These are phyloP conservation scores for Nevesoporus exiguus DNA, from an alignment of 768 basidiomycete genomes.

Conservation along the genomic window DNA sequence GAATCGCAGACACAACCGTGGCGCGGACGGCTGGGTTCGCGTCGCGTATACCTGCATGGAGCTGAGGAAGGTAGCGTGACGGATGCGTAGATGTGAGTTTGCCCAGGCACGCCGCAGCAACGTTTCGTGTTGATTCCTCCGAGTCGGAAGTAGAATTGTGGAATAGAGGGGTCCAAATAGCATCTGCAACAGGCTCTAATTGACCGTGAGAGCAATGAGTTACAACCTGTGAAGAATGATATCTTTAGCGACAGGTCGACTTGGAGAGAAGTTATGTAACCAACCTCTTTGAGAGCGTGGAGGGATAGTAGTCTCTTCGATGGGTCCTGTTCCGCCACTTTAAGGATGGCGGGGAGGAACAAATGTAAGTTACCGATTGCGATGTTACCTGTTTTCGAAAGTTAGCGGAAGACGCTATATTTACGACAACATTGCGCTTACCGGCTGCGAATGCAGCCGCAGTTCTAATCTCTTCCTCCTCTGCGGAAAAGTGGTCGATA, in stretches of 20 bases:
- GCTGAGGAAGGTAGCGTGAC: conserved; percentile 84
- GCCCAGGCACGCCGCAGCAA: conserved; percentile 94
- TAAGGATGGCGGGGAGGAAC: conserved; percentile 84
- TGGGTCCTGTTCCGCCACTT: conserved; percentile 67
- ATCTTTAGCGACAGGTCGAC: background rate
- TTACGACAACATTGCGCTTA: conserved; percentile 28
- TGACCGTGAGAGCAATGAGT: conserved; percentile 85
- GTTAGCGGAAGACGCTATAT: background rate
- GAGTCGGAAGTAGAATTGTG: conserved; percentile 78
- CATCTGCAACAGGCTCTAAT: conserved; percentile 81
- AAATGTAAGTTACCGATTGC: conserved; percentile 88
- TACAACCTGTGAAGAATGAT: conserved; percentile 58
- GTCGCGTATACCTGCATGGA: conserved; percentile 79
- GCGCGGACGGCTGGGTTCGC: conserved; percentile 70
- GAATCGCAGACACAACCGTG: conserved; percentile 88
- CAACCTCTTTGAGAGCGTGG: conserved; percentile 89
- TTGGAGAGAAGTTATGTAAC: conserved; percentile 7
- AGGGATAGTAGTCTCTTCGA: conserved; percentile 82
- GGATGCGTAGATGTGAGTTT: conserved; percentile 93
- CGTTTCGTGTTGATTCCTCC: conserved; percentile 90
- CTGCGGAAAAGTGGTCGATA: conserved; percentile 69
- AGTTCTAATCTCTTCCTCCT: conserved; percentile 82
- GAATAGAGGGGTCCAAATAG: conserved; percentile 90
- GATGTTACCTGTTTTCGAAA: conserved; percentile 69
- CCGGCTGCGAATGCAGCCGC: conserved; percentile 95